These are phyloP conservation scores for Pestalotiopsis sp. DNA, from an alignment of 2,329 filamentous ascomycete genomes.

Conservation along the genomic window DNA sequence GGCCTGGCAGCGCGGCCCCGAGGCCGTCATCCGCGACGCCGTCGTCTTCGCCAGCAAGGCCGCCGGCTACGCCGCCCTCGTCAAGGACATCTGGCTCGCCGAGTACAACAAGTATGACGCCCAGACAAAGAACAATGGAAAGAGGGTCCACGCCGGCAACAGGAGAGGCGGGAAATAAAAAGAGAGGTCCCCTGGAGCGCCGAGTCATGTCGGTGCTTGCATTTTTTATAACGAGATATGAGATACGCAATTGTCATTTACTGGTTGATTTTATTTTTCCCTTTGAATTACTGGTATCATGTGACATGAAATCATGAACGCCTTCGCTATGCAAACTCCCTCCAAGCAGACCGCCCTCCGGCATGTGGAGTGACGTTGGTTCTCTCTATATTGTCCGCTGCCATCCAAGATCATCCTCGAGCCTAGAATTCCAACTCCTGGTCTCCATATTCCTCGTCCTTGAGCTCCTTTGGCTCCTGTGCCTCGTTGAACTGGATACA, in stretches of 20 bases:
- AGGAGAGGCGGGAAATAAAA: slow-evolving; percentile 18
- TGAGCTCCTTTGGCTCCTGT: slow-evolving; percentile 36
- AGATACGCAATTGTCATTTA: slow-evolving; percentile 5
- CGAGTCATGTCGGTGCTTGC: neutral
- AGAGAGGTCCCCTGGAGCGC: neutral
- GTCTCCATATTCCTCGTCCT: slow-evolving; percentile 34
- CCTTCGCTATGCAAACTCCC: slow-evolving; percentile 30
- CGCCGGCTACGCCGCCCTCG: slow-evolving; percentile 48
- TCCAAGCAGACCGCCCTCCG: neutral
- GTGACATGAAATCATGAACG: slow-evolving; percentile 22
- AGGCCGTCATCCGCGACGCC: slow-evolving; percentile 64
- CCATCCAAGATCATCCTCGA: neutral
- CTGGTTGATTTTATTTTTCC: slow-evolving; percentile 11
- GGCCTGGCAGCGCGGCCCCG: slow-evolving; percentile 67
- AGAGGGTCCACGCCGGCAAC: slow-evolving; percentile 16
- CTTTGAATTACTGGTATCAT: slow-evolving; percentile 25
- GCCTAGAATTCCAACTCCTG: slow-evolving; percentile 7
- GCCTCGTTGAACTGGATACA: slow-evolving; percentile 44
- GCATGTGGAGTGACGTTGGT: neutral
- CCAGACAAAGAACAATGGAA: slow-evolving; percentile 37
- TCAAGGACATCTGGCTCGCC: slow-evolving; percentile 57
- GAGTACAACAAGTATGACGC: slow-evolving; percentile 63
- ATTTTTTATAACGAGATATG: slow-evolving; percentile 5
- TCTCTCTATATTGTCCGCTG: neutral
- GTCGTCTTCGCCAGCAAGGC: slow-evolving; percentile 45